Conservation (phyloP, 257 asterid species). For the Plantago elongata region DNA sequence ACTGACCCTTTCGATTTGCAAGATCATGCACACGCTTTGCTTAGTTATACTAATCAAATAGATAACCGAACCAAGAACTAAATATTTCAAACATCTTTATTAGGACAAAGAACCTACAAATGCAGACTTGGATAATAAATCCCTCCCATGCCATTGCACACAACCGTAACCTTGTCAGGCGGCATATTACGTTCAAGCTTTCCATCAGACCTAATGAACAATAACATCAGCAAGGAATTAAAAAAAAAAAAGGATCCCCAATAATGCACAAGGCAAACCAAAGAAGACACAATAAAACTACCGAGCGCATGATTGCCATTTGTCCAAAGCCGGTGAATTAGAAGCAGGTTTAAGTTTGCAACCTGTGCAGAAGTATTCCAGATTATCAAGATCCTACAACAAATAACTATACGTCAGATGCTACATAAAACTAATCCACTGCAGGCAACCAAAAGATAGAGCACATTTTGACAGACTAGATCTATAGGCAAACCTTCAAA, state of each 20-base stretch:
- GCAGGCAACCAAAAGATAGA: constrained; percentile 6
- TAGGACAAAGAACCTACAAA: constrained; percentile 47
- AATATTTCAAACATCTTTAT: constrained; percentile 2
- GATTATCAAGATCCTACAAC: constrained; percentile 52
- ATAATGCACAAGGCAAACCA: constrained; percentile 3
- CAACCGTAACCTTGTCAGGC: constrained; percentile 60
- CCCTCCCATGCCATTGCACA: constrained; percentile 79
- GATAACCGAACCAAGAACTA: background rate
- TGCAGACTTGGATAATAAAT: constrained; percentile 68
- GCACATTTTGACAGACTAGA: constrained; percentile 19
- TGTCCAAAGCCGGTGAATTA: constrained; percentile 29
- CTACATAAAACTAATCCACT: constrained; percentile 19
- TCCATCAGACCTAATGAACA: constrained; percentile 43
- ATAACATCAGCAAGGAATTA: constrained; percentile 20
- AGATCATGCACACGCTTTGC: background rate
- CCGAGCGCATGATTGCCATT: constrained; percentile 36
- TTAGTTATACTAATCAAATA: background rate
- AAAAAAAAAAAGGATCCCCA: constrained; percentile 13
- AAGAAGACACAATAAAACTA: constrained; percentile 21
- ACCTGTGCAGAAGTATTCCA: constrained; percentile 75
- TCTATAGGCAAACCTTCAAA: constrained; percentile 52
- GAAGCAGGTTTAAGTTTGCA: constrained; percentile 55
- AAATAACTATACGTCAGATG: constrained; percentile 20
- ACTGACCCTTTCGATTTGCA: background rate
- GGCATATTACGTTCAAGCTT: constrained; percentile 31